A percentile compares a stretch with the other conserved stretches of the same genome.
phyloP scores from a whole-genome alignment of 2,329 filamentous ascomycete species.

The Fusarium sp. region DNA sequence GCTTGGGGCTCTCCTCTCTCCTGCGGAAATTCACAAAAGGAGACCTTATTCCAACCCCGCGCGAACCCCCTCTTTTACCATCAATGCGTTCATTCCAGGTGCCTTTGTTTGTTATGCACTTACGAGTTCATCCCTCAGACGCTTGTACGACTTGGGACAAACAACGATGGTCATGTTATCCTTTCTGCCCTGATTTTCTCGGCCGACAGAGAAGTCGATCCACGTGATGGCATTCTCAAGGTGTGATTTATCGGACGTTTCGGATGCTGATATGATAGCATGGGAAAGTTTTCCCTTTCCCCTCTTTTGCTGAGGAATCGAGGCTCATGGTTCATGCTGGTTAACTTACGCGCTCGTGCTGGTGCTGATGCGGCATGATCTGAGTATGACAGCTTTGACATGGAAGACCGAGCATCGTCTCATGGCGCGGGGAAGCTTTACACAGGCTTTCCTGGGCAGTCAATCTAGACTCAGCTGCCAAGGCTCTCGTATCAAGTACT shows the following conservation, averaged over 20 bases:
- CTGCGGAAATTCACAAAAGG: not conserved
- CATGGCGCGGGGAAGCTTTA: constrained; percentile 32
- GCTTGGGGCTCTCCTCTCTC: constrained; percentile 1
- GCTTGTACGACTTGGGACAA: constrained; percentile 10
- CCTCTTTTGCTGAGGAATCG: constrained; percentile 1
- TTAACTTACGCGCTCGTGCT: not conserved
- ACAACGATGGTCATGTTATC: constrained; percentile 16
- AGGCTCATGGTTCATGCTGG: not conserved
- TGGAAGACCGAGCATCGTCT: constrained; percentile 15
- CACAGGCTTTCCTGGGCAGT: constrained; percentile 4
- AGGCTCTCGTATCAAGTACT: not conserved
- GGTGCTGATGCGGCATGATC: constrained; percentile 38
- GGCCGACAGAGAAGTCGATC: constrained; percentile 36
- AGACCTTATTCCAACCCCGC: constrained; percentile 26
- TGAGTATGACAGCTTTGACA: constrained; percentile 37
- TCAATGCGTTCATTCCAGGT: not conserved
- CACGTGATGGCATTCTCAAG: constrained; percentile 35
- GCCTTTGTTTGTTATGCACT: constrained; percentile 4
- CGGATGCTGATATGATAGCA: constrained; percentile 33
- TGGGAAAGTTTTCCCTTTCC: constrained; percentile 36
- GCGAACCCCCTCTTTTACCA: constrained; percentile 17
- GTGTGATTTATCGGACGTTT: constrained; percentile 36
- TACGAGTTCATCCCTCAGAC: constrained; percentile 1
- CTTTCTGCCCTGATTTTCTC: constrained; percentile 17
- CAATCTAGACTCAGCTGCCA: constrained; percentile 23